Evolutionary conservation across 192 early-diverging fungal genomes (phyloP), one percentile per base, ranked within the genome.

Genomic region (Coemansia sp.): DNA sequence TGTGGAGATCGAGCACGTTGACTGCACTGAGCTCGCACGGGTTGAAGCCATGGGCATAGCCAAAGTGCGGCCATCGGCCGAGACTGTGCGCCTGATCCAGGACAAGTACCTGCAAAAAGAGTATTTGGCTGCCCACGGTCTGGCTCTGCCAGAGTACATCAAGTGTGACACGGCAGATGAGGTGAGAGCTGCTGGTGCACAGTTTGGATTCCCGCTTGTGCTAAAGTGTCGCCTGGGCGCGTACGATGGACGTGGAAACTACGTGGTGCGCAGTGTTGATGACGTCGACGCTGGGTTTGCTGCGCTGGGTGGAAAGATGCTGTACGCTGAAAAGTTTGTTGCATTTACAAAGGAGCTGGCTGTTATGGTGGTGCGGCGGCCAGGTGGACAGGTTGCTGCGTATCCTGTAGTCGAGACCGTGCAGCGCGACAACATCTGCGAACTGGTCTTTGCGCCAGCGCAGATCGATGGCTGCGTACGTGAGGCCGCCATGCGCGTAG

Each of bases 1-100:
- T 0, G 88, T 94, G n/a, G 96, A 99, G 79, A 99, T 99, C 47
- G 97, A 99, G 83, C 97, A 99, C 65, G 94, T 99, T 41, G 73
- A 82, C 72, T 78, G 75, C 65, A 85, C 84, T 59, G 86, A 85
- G 47, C 81, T 96, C 17, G 87, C 49, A 0, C 50, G 41, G 11
- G 62, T 74, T 41, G 87, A 86, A 49, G 83, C 84, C 43, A 75
- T 93, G 11, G 87, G 88, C 51, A 61, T 62, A 21, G 82, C 75
- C 29, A 70, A 84, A 2, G 86, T 97, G 41, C 89, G 91, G 56
- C 97, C 97, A 55, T 84, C 87, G 10, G 88, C 97, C 4, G 70
- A 81, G 50, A 94, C 94, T 11, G 87, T 98, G 59, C 59, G 84
- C 10, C 86, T 91, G 57, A 99, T 99, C 70, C 95, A 99, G 80